Percentiles rank a stretch among this genome's conserved stretches.
phyloP scores from a whole-genome alignment of 495 filamentous ascomycete species.

The Penicillium cosmopolitanum region DNA sequence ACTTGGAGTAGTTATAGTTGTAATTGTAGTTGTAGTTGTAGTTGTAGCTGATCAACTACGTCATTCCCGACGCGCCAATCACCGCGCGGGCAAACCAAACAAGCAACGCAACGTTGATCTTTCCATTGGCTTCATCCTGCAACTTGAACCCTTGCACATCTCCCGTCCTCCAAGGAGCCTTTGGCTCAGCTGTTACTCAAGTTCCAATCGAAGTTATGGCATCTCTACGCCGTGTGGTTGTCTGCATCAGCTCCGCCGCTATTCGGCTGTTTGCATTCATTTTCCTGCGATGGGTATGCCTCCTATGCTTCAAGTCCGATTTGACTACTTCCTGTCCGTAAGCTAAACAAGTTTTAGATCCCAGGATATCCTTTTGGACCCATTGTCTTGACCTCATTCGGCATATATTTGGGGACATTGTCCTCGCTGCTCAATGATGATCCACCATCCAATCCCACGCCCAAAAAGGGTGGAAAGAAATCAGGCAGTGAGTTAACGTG shows the following conservation, averaged over 20 bases:
- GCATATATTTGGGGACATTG: constrained; percentile 73
- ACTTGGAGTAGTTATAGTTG: no score
- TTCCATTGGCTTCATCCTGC: background rate
- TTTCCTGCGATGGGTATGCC: constrained; percentile 87
- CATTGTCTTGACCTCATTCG: constrained; percentile 69
- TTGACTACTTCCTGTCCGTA: background rate
- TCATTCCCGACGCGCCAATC: constrained; percentile 3
- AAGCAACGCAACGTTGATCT: background rate
- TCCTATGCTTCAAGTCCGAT: background rate
- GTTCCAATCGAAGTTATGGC: background rate
- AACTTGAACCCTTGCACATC: background rate
- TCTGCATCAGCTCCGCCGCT: background rate
- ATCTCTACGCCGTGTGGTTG: constrained; percentile 1
- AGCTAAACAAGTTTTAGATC: constrained; percentile 46
- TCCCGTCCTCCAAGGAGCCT: background rate
- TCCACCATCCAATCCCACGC: constrained; percentile 7
- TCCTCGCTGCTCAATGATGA: constrained; percentile 32
- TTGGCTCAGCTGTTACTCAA: background rate
- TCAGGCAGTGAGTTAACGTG: constrained; percentile 10
- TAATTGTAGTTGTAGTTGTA: no score
- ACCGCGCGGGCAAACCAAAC: background rate
- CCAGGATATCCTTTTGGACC: constrained; percentile 66
- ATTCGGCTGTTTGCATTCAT: constrained; percentile 3
- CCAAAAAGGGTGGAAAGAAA: constrained; percentile 11
- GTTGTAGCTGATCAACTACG: background rate